Evolutionary conservation across 805 yeast genomes (phyloP), one percentile per base, ranked within the genome.

Genomic region (Nakazawaea molendinolei): DNA sequence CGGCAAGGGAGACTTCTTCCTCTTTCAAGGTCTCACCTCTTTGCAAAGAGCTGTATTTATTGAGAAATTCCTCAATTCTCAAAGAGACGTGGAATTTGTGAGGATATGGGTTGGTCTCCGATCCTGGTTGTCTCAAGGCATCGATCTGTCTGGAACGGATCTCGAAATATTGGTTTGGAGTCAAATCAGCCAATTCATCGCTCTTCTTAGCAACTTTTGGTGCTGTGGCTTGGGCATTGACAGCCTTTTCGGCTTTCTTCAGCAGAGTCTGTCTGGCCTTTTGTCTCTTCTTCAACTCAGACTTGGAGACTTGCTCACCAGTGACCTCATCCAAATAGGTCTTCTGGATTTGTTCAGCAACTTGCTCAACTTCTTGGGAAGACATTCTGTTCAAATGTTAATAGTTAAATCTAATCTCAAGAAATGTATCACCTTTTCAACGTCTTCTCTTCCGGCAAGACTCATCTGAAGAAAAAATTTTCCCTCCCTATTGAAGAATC

Each of bases 241-340:
- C 80, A 48, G 95, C 95, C 71, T 89, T 89, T 51, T 79, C 95
- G 35, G 95, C 95, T 69, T 79, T 86, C 74, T 87, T 86, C 51
- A 83, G 86, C 53, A 86, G 96, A 40, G 74, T 65, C 51, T 79
- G 83, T 62, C 97, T 80, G 47, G 70, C 71, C 74, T 92, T 92
- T 65, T 84, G 86, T 68, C 98, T 83, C 73, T 85, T 86, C 73
- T 90, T 90, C 66, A 90, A 79, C 65, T 90, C 98, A 44, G 92
- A 73, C 70, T 90, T 90, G 55, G 97, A 92, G 31, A 90, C 95
- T 64, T 77, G 84, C 66, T 90, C 98, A 33, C 97, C 97, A 44
- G 97, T 92, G 51, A 67, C 95, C 41, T 87, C 95, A 60, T 90
- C 98, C 49, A 90, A 69, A 61, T 82, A 81, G 58, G 84, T 83